These are phyloP conservation scores for Sordariomycetes sp. DNA, from an alignment of 2,329 filamentous ascomycete genomes.

Conservation along the genomic window DNA sequence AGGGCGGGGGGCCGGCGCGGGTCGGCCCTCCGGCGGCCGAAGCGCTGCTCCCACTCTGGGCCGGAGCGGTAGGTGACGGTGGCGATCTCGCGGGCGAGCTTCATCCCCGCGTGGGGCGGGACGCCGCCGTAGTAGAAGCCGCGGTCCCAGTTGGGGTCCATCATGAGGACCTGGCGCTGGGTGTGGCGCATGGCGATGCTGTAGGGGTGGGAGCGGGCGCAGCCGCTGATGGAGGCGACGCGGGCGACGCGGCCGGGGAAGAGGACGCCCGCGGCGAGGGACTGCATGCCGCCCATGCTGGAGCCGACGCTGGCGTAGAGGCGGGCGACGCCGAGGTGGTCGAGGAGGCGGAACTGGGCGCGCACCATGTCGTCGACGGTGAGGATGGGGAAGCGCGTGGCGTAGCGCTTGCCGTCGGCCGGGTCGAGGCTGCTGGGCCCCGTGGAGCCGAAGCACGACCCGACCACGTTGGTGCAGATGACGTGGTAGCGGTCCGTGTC, in stretches of 20 bases:
- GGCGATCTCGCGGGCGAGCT: conserved; percentile 91
- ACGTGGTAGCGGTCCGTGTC: conserved; percentile 89
- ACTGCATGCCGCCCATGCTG: conserved; percentile 99
- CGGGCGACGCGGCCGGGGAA: conserved; percentile 74
- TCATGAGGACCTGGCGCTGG: conserved; percentile 95
- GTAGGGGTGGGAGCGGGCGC: conserved; percentile 90
- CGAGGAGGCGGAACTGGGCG: conserved; percentile 83
- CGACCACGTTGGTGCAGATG: conserved; percentile 93
- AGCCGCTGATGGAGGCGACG: conserved; percentile 84
- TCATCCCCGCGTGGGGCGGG: conserved; percentile 94
- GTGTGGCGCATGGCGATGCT: conserved; percentile 98
- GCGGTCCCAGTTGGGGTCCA: conserved; percentile 94
- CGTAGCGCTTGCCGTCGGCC: conserved; percentile 77
- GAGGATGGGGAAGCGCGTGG: conserved; percentile 88
- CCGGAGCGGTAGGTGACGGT: conserved; percentile 96
- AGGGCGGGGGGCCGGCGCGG: conserved; percentile 76
- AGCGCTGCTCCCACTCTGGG: conserved; percentile 94
- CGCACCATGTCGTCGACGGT: conserved; percentile 98
- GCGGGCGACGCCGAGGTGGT: conserved; percentile 63
- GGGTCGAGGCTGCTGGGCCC: conserved; percentile 84
- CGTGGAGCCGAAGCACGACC: conserved; percentile 91
- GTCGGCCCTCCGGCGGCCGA: conserved; percentile 80
- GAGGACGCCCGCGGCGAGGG: conserved; percentile 72
- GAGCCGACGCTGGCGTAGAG: conserved; percentile 89
- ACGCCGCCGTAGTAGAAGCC: conserved; percentile 87